A percentile compares a stretch with the other conserved stretches of the same genome.
phyloP scores from a whole-genome alignment of 179 eudicot species.

The Beta macrorhiza region DNA sequence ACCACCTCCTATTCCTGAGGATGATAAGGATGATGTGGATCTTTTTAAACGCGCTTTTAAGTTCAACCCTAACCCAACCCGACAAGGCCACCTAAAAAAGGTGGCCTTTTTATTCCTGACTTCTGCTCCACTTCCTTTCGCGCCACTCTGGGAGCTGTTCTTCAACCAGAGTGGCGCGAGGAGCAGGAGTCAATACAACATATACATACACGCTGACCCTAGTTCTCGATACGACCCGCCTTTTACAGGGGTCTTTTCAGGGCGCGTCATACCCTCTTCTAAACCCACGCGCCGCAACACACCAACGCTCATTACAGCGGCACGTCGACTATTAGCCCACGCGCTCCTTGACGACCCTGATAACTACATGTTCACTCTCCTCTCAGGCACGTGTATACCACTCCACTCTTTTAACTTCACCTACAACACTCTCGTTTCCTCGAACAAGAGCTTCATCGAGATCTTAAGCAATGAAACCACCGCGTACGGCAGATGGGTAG shows the following conservation, averaged over 20 bases:
- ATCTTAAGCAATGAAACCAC: constrained; percentile 47
- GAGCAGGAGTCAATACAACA: constrained; percentile 40
- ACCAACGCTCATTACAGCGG: constrained; percentile 60
- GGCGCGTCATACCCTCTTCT: constrained; percentile 55
- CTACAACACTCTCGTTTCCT: constrained; percentile 28
- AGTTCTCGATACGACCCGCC: constrained; percentile 26
- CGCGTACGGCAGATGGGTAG: constrained; percentile 53
- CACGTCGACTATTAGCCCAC: constrained; percentile 62
- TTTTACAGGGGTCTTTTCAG: constrained; percentile 53
- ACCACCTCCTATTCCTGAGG: constrained; percentile 15
- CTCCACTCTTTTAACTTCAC: constrained; percentile 68
- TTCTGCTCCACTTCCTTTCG: constrained; percentile 56
- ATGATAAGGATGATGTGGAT: constrained; percentile 35
- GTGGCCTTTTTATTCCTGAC: constrained; percentile 81
- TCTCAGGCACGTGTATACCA: constrained; percentile 69
- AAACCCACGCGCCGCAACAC: constrained; percentile 65
- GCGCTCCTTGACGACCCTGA: constrained; percentile 62
- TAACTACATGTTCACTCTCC: constrained; percentile 65
- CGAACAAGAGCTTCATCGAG: constrained; percentile 63
- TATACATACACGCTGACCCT: constrained; percentile 78
- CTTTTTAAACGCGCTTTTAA: constrained; percentile 44
- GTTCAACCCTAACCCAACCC: constrained; percentile 31
- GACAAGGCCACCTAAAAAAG: constrained; percentile 31
- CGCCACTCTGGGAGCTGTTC: constrained; percentile 69
- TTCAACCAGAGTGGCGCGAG: constrained; percentile 39